Percentiles rank a stretch among this genome's conserved stretches.
These are phyloP conservation scores for Kluyveromyces nonfermentans DNA, from an alignment of 805 yeast species.

Conservation along the genomic window DNA sequence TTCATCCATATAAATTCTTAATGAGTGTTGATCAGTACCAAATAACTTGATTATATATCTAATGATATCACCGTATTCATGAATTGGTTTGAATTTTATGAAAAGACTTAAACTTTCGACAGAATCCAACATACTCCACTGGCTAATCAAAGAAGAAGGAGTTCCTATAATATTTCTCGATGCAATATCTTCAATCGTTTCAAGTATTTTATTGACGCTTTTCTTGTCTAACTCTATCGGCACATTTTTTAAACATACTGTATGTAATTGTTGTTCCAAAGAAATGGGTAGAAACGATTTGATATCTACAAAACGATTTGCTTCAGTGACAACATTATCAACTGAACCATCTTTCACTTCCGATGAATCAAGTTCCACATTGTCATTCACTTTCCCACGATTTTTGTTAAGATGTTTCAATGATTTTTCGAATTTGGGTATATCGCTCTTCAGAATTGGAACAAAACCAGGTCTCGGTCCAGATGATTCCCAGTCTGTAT, in stretches of 20 bases:
- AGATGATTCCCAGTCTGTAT: slow-evolving; percentile 18
- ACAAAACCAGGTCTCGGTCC: slow-evolving; percentile 17
- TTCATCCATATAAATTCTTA: slow-evolving; percentile 13
- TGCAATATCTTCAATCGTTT: background rate
- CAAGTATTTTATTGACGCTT: background rate
- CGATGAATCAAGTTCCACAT: slow-evolving; percentile 1
- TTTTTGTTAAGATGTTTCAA: slow-evolving; percentile 1
- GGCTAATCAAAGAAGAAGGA: background rate
- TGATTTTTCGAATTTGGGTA: slow-evolving; percentile 12
- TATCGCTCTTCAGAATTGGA: slow-evolving; percentile 20
- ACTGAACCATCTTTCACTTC: background rate
- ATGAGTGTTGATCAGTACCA: background rate
- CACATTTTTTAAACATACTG: slow-evolving; percentile 14
- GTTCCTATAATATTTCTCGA: background rate
- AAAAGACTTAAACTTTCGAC: slow-evolving; percentile 5
- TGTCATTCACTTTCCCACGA: slow-evolving; percentile 1
- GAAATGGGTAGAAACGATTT: slow-evolving; percentile 22
- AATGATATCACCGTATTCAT: background rate
- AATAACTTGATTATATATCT: background rate
- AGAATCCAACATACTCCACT: slow-evolving; percentile 5
- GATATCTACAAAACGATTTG: slow-evolving; percentile 4
- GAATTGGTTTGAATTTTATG: slow-evolving; percentile 1
- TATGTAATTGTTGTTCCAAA: slow-evolving; percentile 18
- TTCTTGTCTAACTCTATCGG: slow-evolving; percentile 3
- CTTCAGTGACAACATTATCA: background rate